A percentile compares a stretch with the other conserved stretches of the same genome.
Evolutionary conservation across 768 basidiomycete species (phyloP).

Genomic region (Russula compacta): DNA sequence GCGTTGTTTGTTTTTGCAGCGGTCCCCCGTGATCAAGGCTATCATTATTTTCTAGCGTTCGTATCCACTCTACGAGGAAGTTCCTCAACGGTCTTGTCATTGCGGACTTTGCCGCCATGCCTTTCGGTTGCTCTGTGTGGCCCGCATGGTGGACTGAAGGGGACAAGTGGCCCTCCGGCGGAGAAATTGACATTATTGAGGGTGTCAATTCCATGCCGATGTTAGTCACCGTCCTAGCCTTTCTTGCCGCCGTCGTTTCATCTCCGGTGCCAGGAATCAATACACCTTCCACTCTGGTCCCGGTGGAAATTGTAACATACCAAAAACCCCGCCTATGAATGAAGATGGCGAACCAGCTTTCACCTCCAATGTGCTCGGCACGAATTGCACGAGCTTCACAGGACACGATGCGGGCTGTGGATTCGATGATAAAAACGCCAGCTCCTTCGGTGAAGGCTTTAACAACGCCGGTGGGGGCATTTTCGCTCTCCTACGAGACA

Average conservation of each 20-base stretch:
- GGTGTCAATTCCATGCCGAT: background rate
- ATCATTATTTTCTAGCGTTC: background rate
- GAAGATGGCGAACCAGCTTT: background rate
- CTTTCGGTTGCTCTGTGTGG: slow-evolving; percentile 3
- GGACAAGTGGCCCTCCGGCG: background rate
- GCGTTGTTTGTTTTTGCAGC: background rate
- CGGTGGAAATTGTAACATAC: background rate
- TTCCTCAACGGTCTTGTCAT: background rate
- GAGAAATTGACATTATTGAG: slow-evolving; percentile 31
- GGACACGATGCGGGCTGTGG: background rate
- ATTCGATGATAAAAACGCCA: background rate
- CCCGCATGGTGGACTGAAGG: background rate
- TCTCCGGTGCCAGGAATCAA: background rate
- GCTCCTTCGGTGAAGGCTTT: background rate
- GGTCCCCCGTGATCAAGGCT: background rate
- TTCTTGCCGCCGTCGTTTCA: background rate
- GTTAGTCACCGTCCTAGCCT: background rate
- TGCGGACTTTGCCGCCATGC: background rate
- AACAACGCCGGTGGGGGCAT: background rate
- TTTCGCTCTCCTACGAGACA: background rate
- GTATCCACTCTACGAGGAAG: background rate
- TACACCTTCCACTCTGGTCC: slow-evolving; percentile 5
- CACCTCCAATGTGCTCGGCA: background rate
- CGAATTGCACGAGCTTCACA: background rate
- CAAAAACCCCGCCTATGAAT: background rate